Conservation (phyloP, 2,329 filamentous ascomycete species). For the Podosphaera fusca region DNA sequence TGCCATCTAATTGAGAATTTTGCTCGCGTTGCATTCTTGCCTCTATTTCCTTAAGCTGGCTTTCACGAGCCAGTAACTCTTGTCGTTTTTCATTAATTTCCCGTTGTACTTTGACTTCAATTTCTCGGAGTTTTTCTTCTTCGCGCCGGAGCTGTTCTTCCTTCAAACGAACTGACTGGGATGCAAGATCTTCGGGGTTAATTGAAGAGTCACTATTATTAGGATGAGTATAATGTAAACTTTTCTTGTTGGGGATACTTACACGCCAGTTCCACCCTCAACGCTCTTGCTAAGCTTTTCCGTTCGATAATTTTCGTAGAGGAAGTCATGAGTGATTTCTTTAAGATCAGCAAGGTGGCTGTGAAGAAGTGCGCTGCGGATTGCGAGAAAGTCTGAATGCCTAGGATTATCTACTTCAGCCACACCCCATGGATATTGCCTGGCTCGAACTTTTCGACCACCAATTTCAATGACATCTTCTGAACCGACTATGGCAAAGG, state of each 20-base stretch:
- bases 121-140: slow-evolving; percentile 98
- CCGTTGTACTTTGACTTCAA: slow-evolving; percentile 97
- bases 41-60: slow-evolving; percentile 95
- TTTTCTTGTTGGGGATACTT: slow-evolving; percentile 24
- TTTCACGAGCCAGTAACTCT: slow-evolving; percentile 89
- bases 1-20: slow-evolving; percentile 24
- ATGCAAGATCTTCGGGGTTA: slow-evolving; percentile 92
- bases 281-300: slow-evolving; percentile 99
- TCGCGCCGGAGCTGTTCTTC: slow-evolving; percentile 97
- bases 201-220: slow-evolving; percentile 50
- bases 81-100: slow-evolving; percentile 99
- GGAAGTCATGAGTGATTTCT: slow-evolving; percentile 98
- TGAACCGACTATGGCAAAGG: slow-evolving; percentile 94
- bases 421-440: slow-evolving; percentile 97
- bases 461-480: slow-evolving; percentile 90
- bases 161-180: slow-evolving; percentile 95
- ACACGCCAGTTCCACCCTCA: slow-evolving; percentile 71
- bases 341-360: slow-evolving; percentile 95
- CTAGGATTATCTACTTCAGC: slow-evolving; percentile 98
- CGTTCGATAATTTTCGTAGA: slow-evolving; percentile 99
- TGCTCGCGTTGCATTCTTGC: slow-evolving; percentile 85
- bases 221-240: not conserved
- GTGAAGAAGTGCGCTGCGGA: slow-evolving; percentile 87
- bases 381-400: slow-evolving; percentile 94
- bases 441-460: slow-evolving; percentile 72